phyloP scores from a whole-genome alignment of 2,329 filamentous ascomycete species.

The Fusarium subtropicale region DNA sequence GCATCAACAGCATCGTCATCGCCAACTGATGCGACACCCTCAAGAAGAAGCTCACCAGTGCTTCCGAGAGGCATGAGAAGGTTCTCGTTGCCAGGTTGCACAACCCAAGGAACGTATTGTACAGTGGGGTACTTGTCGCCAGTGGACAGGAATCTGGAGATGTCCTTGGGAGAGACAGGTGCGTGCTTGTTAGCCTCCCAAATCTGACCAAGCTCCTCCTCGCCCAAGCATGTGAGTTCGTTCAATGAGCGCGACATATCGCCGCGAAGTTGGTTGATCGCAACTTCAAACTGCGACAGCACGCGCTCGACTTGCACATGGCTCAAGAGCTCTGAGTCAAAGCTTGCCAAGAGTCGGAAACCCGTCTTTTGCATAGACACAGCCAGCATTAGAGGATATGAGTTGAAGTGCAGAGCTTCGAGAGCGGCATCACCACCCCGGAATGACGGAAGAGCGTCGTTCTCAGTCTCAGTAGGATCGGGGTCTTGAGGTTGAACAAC shows the following conservation, averaged over 20 bases:
- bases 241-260: constrained; percentile 47
- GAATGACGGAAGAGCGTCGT: constrained; percentile 54
- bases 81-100: constrained; percentile 42
- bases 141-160: constrained; percentile 30
- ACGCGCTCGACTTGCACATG: constrained; percentile 63
- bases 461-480: constrained; percentile 10
- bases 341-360: constrained; percentile 70
- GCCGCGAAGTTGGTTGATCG: constrained; percentile 62
- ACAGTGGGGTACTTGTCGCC: constrained; percentile 42
- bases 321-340: constrained; percentile 68
- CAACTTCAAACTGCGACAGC: constrained; percentile 62
- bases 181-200: constrained; percentile 46
- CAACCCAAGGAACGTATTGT: constrained; percentile 47
- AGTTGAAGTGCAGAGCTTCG: constrained; percentile 67
- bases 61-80: constrained; percentile 49
- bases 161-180: constrained; percentile 25
- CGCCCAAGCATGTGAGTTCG: constrained; percentile 51
- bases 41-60: constrained; percentile 54
- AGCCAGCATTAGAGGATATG: constrained; percentile 72
- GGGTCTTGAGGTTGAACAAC: constrained; percentile 60
- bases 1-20: constrained; percentile 18
- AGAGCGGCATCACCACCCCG: constrained; percentile 66
- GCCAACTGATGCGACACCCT: constrained; percentile 38
- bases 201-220: constrained; percentile 54
- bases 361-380: constrained; percentile 66